Evolutionary conservation across 768 basidiomycete genomes (phyloP), one percentile per base, ranked within the genome.

Genomic region (Suillus spraguei): DNA sequence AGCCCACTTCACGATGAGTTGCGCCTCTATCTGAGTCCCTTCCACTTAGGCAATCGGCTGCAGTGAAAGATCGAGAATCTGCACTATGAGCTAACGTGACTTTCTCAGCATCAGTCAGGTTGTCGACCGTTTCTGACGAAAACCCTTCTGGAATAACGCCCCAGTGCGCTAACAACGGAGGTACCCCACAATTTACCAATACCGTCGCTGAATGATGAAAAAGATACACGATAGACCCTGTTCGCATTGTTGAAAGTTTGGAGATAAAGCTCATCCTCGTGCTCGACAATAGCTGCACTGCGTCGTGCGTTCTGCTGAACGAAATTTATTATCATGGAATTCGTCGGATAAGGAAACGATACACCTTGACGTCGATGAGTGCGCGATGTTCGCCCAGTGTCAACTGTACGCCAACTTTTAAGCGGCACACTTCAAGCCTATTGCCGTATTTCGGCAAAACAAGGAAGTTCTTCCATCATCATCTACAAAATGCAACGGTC

Each of bases 331-430:
- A 54, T 71, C 63, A 16, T 78, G 69, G 55, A 85, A 72, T 50
- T 83, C 79, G 17, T 77, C 78, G 35, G 85, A 84, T 64, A 20
- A 86, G 68, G 67, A 86, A 84, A 39, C 76, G 77, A 61, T 76
- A 80, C 33, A 80, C 80, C 65, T 42, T 85, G 83, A 32, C 76
- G 63, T 67, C 80, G 67, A 84, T 78, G 39, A 78, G 69, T 32
- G 79, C 78, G 83, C 78, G 42, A 75, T 75, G 20, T 78, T 70
- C 17, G 71, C 72, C 59, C 6, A 61, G 22, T 52, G 38, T 59
- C 63, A 35, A 64, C 22, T 22, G 32, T 41, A 38, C 52, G 65
- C 17, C 55, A 13, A 56, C n/a, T 22, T 63, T 22, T 33, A 52
- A 24, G 44, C 60, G 65, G 35, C 35, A 54, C 36, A 38, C 65